phyloP scores from a whole-genome alignment of 2,329 filamentous ascomycete species.

The Rasamsonia emersonii region DNA sequence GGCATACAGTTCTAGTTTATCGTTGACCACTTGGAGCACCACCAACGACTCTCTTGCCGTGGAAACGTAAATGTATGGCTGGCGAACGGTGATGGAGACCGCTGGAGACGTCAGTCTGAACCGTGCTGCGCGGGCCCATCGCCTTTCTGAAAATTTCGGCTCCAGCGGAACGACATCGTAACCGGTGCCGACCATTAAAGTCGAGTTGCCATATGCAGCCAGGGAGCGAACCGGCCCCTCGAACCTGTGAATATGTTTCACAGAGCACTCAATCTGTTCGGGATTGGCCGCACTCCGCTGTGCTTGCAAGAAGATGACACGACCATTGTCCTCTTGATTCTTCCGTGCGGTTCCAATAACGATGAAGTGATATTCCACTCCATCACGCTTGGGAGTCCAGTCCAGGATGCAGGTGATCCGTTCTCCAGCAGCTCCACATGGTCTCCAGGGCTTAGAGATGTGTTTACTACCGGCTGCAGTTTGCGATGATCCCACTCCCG shows the following conservation, averaged over 20 bases:
- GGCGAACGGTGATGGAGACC: conserved; percentile 40
- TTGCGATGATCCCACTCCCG: conserved; percentile 10
- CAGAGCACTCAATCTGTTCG: conserved; percentile 22
- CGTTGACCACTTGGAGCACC: conserved; percentile 34
- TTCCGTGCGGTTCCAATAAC: conserved; percentile 31
- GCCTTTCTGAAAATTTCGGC: conserved; percentile 32
- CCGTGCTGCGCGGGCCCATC: conserved; percentile 32
- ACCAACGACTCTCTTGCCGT: conserved; percentile 47
- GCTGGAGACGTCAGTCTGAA: conserved; percentile 41
- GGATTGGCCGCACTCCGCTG: conserved; percentile 18
- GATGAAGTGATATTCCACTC: conserved; percentile 32
- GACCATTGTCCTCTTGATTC: conserved; percentile 21
- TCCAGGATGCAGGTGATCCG: conserved; percentile 34
- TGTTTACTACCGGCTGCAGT: conserved; percentile 1
- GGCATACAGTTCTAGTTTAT: conserved; percentile 24
- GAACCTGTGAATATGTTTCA: conserved; percentile 29
- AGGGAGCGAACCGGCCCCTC: conserved; percentile 44
- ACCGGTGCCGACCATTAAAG: conserved; percentile 39
- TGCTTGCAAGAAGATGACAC: conserved; percentile 31
- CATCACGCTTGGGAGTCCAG: conserved; percentile 28
- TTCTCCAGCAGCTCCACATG: conserved; percentile 29
- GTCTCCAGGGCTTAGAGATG: conserved; percentile 15
- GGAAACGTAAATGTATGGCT: conserved; percentile 44
- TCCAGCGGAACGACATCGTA: conserved; percentile 35
- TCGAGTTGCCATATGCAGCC: conserved; percentile 40